Conservation (phyloP, 1,284 basidiomycete genomes). For the Schizophyllum amplum region DNA sequence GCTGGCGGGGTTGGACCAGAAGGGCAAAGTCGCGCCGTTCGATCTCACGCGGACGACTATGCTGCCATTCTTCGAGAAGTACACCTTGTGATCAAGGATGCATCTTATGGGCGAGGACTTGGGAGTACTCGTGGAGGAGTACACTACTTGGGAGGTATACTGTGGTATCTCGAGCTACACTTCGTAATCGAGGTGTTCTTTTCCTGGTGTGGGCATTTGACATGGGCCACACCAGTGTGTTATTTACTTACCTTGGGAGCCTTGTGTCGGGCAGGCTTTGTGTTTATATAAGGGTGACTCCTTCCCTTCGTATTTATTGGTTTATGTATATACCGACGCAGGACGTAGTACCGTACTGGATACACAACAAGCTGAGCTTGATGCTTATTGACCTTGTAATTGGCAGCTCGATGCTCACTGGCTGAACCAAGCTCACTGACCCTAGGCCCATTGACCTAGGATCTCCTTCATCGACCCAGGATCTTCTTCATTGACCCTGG, state of each 20-base stretch:
- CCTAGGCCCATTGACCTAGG: no score
- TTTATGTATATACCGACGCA: not conserved
- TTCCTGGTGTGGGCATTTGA: not conserved
- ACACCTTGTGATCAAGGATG: not conserved
- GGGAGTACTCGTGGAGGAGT: no score
- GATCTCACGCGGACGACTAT: constrained; percentile 7
- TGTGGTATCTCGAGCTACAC: not conserved
- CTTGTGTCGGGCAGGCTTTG: no score
- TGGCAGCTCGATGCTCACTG: not conserved
- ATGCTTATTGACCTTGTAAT: not conserved
- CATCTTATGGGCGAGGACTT: no score
- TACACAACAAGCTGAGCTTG: not conserved
- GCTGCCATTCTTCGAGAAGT: constrained; percentile 8
- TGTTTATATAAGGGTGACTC: not conserved
- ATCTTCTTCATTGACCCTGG: not conserved
- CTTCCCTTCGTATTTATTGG: not conserved
- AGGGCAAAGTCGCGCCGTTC: constrained; percentile 1
- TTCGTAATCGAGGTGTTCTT: not conserved
- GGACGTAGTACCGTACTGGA: not conserved
- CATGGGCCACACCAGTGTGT: not conserved
- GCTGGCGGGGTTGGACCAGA: not conserved
- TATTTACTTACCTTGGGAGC: not conserved
- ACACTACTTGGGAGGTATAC: no score
- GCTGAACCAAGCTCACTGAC: no score
- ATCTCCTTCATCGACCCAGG: no score